Conservation (phyloP, 441 rosid genomes). For the Erysimum pusillum region DNA sequence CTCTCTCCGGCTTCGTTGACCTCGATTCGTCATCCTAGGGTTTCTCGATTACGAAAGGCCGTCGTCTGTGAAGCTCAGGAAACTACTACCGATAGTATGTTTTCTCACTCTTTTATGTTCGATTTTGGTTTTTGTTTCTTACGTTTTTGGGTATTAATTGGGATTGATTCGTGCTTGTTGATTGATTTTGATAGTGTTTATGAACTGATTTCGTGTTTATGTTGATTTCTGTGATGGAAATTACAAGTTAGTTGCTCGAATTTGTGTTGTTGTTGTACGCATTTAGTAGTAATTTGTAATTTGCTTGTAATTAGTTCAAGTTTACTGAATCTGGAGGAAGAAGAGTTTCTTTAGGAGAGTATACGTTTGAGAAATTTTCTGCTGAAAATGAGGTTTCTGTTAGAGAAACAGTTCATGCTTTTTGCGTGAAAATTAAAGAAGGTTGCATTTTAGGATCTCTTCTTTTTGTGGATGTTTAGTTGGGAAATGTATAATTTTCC, state of each 20-base stretch:
- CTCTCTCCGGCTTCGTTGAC: conserved; percentile 42
- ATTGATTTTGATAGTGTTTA: not conserved
- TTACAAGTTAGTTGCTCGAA: not conserved
- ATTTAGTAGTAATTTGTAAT: not conserved
- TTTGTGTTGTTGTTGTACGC: conserved; percentile 10
- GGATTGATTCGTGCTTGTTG: conserved; percentile 11
- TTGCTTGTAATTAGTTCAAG: not conserved
- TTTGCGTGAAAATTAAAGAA: conserved; percentile 26
- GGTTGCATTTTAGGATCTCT: conserved; percentile 20
- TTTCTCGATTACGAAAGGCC: conserved; percentile 47
- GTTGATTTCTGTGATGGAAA: conserved; percentile 2
- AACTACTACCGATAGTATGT: conserved; percentile 55
- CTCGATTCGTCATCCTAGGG: conserved; percentile 48
- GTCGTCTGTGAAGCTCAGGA: conserved; percentile 73
- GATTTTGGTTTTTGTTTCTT: not conserved
- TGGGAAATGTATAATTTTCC: not conserved
- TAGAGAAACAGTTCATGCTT: conserved; percentile 18
- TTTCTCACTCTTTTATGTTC: not conserved
- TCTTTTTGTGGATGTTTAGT: not conserved
- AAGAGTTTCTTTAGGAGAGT: conserved; percentile 14
- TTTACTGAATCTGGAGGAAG: conserved; percentile 29
- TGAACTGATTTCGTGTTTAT: conserved; percentile 14
- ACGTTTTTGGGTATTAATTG: not conserved
- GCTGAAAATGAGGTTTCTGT: conserved; percentile 41
- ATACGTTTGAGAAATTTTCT: conserved; percentile 14